Base-by-base conservation (phyloP, 2,329 filamentous ascomycete genomes). In the Hymenoscyphus repandus region DNA sequence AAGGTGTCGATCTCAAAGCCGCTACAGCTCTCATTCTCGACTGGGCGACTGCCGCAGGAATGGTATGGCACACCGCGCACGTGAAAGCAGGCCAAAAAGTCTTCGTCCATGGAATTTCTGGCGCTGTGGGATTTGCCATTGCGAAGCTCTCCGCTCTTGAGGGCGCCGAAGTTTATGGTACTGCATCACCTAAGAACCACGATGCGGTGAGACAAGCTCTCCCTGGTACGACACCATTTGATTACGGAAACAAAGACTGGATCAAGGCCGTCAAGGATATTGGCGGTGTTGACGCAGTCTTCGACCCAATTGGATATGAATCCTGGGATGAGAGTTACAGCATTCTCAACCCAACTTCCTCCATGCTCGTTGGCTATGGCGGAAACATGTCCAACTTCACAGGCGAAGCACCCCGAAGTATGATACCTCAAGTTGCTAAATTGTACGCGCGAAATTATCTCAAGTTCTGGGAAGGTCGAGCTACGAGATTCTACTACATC, bases 281-380 rank as follows among this genome's bases (percentile, higher is more conserved):
- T 17, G 49, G 49, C 18, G 49, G 49, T n/a, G 49, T 43, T 3
- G 6, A 46, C 13, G 42, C 38, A 6, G 31, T 46, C 31, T 51
- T 51, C 32, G 49, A 51, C 20, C 27, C 49, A 17, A 18, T 51
- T 2, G 49, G 49, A 3, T 51, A 47, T 18, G 43, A 46, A n/a
- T 51, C 49, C 12, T 51, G 49, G 49, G 49, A 51, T 43, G 49
- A 51, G 36, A 47, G 43, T 2, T 51, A 46, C 20, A n/a, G 12
- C 2, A 38, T 51, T 6, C 43, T 51, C 27, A 38, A 34, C 20
- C 22, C n/a, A 2, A 31, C 11, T 18, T 15, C 18, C 2, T 33
- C 31, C 5, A 42, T 41, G 2, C 37, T 51, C 10, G 31, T 51
- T 18, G 49, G 49, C 3, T 51, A 51, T 13, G 49, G 49, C 6